A percentile compares a stretch with the other conserved stretches of the same genome.
Conservation (phyloP, 2,329 filamentous ascomycete genomes). For the Graphilbum sp. region DNA sequence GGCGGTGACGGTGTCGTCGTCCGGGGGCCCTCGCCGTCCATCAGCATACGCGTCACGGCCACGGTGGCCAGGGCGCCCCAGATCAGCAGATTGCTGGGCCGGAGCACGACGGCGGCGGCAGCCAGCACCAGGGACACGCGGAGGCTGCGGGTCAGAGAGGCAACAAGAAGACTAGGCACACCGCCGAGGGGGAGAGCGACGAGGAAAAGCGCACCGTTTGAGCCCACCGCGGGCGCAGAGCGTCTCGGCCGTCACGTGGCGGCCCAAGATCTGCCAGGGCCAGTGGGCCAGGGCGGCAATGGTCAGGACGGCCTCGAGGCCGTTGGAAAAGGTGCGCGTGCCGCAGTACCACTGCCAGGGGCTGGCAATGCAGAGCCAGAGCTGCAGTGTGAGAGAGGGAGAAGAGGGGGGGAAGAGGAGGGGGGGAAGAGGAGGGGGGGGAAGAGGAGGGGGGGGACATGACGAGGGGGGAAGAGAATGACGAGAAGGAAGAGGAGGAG, state of each 20-base stretch:
- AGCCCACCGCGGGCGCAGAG: constrained; percentile 8
- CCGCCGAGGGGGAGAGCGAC: not conserved
- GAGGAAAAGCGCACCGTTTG: no score
- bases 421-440: no score
- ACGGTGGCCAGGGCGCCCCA: constrained; percentile 52
- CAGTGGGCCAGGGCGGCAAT: constrained; percentile 63
- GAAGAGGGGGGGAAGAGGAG: not conserved
- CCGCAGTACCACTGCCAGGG: constrained; percentile 98
- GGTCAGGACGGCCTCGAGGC: constrained; percentile 78
- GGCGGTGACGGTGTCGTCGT: constrained; percentile 26
- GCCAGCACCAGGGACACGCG: constrained; percentile 56
- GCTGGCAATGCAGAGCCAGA: constrained; percentile 55
- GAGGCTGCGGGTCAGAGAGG: constrained; percentile 22
- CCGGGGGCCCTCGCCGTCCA: no score
- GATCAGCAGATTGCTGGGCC: constrained; percentile 78
- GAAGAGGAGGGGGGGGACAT: no score
- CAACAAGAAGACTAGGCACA: not conserved
- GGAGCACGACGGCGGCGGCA: constrained; percentile 66
- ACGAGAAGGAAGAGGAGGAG: no score
- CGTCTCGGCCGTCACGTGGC: constrained; percentile 19
- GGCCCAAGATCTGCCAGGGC: constrained; percentile 71
- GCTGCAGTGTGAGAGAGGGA: constrained; percentile 22
- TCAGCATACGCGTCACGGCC: constrained; percentile 23
- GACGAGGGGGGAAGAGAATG: no score
- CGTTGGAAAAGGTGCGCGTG: constrained; percentile 87